Percentiles rank a stretch among this genome's conserved stretches.
Evolutionary conservation across 2,329 filamentous ascomycete genomes (phyloP).

Genomic region (Aureobasidium subglaciale): DNA sequence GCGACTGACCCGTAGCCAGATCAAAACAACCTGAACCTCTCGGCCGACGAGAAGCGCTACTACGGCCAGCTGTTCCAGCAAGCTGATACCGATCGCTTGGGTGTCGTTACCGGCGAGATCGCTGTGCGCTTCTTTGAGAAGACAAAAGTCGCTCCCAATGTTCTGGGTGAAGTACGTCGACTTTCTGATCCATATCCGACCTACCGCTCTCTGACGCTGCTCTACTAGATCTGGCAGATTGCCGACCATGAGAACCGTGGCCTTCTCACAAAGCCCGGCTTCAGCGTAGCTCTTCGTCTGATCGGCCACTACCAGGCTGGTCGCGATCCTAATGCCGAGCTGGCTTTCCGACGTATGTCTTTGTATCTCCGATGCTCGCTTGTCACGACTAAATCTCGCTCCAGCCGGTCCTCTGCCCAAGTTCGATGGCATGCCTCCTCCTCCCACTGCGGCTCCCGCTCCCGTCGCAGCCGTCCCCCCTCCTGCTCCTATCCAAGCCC

Average conservation of each 20-base stretch:
- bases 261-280: constrained; percentile 84
- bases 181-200: neutral
- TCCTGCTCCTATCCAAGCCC: constrained; percentile 33
- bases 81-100: constrained; percentile 84
- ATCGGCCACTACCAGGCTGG: constrained; percentile 94
- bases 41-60: constrained; percentile 82
- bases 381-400: constrained; percentile 22
- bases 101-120: constrained; percentile 90
- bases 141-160: constrained; percentile 76
- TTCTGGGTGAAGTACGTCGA: constrained; percentile 72
- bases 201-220: neutral
- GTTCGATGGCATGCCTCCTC: constrained; percentile 68
- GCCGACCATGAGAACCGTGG: constrained; percentile 95
- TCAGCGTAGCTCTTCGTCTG: constrained; percentile 84
- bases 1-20: constrained; percentile 21
- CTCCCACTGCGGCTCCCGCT: constrained; percentile 29
- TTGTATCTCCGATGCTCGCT: neutral
- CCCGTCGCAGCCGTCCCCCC: constrained; percentile 25
- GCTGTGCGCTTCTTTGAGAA: constrained; percentile 98
- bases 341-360: constrained; percentile 66
- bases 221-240: constrained; percentile 91
- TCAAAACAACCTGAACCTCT: constrained; percentile 55
- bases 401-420: constrained; percentile 74
- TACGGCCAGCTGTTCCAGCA: constrained; percentile 91
- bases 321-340: constrained; percentile 68